phyloP scores from a whole-genome alignment of 2,329 filamentous ascomycete genomes.

The Phyllachora maydis region DNA sequence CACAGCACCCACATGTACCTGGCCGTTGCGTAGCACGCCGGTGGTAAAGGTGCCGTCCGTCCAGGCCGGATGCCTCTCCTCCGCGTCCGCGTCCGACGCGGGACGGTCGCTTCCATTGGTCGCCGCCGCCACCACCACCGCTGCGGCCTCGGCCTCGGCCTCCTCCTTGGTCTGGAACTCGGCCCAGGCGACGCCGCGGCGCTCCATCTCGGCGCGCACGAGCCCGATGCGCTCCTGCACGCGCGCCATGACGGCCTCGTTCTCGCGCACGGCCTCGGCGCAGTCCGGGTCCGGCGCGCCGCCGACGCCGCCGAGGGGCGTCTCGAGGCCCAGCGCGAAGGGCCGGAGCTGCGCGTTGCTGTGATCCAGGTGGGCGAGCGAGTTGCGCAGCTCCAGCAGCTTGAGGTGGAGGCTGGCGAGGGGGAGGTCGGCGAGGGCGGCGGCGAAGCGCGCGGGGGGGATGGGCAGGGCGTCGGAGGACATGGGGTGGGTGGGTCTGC shows the following conservation, averaged over 20 bases:
- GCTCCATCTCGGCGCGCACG: slow-evolving; percentile 42
- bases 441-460: slow-evolving; percentile 38
- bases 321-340: slow-evolving; percentile 32
- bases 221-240: slow-evolving; percentile 46
- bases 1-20: slow-evolving; percentile 20
- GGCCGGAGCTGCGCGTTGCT: slow-evolving; percentile 54
- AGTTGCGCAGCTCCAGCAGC: slow-evolving; percentile 56
- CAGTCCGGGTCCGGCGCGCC: slow-evolving; percentile 43
- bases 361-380: slow-evolving; percentile 50
- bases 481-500: slow-evolving; percentile 24
- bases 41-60: slow-evolving; percentile 42
- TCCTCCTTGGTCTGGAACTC: slow-evolving; percentile 31
- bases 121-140: slow-evolving; percentile 1
- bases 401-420: slow-evolving; percentile 50
- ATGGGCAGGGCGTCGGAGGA: slow-evolving; percentile 43
- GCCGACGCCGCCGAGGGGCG: slow-evolving; percentile 10
- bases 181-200: slow-evolving; percentile 31
- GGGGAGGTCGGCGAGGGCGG: slow-evolving; percentile 46
- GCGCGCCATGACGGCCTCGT: slow-evolving; percentile 44
- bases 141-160: slow-evolving; percentile 12
- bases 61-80: slow-evolving; percentile 21
- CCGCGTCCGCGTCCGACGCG: neutral
- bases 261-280: slow-evolving; percentile 53
- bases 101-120: neutral
- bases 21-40: slow-evolving; percentile 30